phyloP scores from a whole-genome alignment of 2,329 filamentous ascomycete genomes.

The Seiridium unicorne region DNA sequence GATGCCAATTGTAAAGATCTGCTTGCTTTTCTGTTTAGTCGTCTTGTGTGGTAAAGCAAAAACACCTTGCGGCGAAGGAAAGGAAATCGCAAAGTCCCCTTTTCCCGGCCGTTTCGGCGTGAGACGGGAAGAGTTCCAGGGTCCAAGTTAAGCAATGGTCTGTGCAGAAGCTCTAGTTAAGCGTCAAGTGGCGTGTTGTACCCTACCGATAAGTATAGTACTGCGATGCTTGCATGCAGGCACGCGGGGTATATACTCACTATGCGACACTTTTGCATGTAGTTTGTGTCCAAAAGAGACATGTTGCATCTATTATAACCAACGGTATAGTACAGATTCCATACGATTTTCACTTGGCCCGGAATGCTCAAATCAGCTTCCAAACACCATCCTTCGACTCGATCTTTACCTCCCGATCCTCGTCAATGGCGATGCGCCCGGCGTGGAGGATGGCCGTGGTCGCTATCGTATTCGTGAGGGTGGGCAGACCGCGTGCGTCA shows the following conservation, averaged over 20 bases:
- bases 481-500: slow-evolving; percentile 78
- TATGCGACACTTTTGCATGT: too few relatives aligned
- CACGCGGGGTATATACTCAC: too few relatives aligned
- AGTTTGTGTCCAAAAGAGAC: too few relatives aligned
- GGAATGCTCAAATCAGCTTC: slow-evolving; percentile 53
- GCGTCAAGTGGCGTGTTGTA: background rate
- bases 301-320: background rate
- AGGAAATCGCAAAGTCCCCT: background rate
- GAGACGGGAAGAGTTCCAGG: background rate
- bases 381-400: slow-evolving; percentile 63
- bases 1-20: background rate
- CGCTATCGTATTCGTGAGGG: slow-evolving; percentile 83
- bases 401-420: slow-evolving; percentile 76
- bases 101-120: background rate
- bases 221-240: too few relatives aligned
- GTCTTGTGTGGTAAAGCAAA: too few relatives aligned
- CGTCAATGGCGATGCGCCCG: slow-evolving; percentile 79
- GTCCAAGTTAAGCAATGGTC: slow-evolving; percentile 3
- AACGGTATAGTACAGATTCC: background rate
- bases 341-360: background rate
- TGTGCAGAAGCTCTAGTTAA: background rate
- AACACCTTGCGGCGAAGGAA: background rate
- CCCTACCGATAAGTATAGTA: background rate
- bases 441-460: slow-evolving; percentile 92
- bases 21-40: background rate